phyloP scores from a whole-genome alignment of 306 rosid genomes.

The Dryas octopetala region DNA sequence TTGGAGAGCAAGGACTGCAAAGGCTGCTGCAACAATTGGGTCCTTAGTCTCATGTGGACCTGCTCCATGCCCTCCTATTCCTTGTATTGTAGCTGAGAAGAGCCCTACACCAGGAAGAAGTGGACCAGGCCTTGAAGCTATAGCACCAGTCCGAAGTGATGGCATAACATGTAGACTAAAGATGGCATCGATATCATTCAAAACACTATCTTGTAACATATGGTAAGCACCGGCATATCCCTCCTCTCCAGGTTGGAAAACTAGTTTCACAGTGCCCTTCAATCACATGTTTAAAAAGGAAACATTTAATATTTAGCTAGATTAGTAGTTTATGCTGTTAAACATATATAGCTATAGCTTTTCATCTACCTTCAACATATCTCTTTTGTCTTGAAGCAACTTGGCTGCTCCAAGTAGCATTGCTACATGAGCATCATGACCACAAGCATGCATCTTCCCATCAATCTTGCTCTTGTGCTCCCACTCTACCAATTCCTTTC shows the following conservation, averaged over 20 bases:
- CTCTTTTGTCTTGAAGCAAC: slow-evolving; percentile 36
- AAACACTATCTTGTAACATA: slow-evolving; percentile 34
- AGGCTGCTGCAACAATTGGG: slow-evolving; percentile 39
- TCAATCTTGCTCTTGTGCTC: slow-evolving; percentile 49
- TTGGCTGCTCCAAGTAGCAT: slow-evolving; percentile 62
- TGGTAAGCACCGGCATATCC: slow-evolving; percentile 51
- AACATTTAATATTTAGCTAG: background rate
- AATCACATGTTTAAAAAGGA: background rate
- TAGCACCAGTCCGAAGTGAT: slow-evolving; percentile 32
- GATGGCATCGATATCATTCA: slow-evolving; percentile 41
- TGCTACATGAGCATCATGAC: slow-evolving; percentile 56
- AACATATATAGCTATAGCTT: background rate
- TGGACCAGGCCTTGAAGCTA: slow-evolving; percentile 45
- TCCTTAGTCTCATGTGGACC: slow-evolving; percentile 39
- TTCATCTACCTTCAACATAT: slow-evolving; percentile 26
- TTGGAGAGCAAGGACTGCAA: slow-evolving; percentile 39
- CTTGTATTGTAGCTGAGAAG: slow-evolving; percentile 38
- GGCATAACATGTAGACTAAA: slow-evolving; percentile 42
- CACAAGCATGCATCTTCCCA: slow-evolving; percentile 56
- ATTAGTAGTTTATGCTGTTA: background rate
- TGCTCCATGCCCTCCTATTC: slow-evolving; percentile 48
- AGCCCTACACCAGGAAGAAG: slow-evolving; percentile 42
- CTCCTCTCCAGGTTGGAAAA: slow-evolving; percentile 52
- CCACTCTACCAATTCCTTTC: slow-evolving; percentile 53
- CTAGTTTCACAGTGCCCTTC: slow-evolving; percentile 49